Evolutionary conservation across 176 grass and related monocot genomes (phyloP), one percentile per base, ranked within the genome.

Genomic region (Aegilops bicornis): DNA sequence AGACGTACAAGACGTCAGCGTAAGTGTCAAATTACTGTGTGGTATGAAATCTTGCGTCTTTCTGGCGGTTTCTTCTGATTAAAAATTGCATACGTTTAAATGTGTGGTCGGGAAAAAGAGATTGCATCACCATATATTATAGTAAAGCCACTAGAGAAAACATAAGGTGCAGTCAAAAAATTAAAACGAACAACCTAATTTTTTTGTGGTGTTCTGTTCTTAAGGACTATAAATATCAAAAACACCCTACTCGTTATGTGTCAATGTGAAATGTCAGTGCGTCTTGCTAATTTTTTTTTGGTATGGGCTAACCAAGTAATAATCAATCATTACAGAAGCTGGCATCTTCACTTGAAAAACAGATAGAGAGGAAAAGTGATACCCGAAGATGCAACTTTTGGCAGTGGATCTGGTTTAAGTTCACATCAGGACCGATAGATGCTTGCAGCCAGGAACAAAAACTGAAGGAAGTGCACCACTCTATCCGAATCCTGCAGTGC

Each of bases 401-500:
- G 83, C 84, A 80, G 11, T 36, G 66, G 82, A 37, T 93, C 13
- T 93, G 69, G 82, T 71, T 79, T 89, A 92, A 85, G 83, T 88
- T 93, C 47, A 75, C 58, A 81, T 66, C 31, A 64, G 81, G 88
- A 80, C 29, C 29, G 62, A 84, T 76, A 68, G 76, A 86, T 76
- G 30, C 77, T 73, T 60, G 4, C n/a, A 77, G 52, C 15, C 66
- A 87, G 68, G 91, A 95, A 89, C 82, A 89, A 65, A 95, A 84
- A 50, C 77, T 93, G 27, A 83, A 93, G 80, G 75, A 88, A 32
- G 33, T 90, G 29, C 43, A 80, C 42, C 77, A 83, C 25, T 85
- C 77, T 45, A 93, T 97, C 62, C 90, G 85, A 23, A 61, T 80
- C 25, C 81, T 88, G 23, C 92, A 93, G 39, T 92, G 84, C 90